A percentile compares a stretch with the other conserved stretches of the same genome.
Conservation (phyloP, 2,329 filamentous ascomycete species). For the Colletotrichum nymphaeae region DNA sequence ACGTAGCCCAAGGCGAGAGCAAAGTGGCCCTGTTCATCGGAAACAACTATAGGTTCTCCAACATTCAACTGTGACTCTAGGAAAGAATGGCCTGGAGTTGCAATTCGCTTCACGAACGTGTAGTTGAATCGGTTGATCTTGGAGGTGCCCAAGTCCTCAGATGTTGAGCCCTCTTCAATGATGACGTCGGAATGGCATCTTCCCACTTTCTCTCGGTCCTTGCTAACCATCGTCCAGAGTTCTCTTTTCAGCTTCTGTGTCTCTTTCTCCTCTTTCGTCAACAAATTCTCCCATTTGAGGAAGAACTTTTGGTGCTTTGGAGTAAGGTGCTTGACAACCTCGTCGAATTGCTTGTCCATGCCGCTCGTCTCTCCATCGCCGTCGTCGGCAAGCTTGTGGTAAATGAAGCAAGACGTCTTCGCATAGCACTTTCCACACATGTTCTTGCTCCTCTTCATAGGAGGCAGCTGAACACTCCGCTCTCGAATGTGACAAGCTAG, state of each 20-base stretch:
- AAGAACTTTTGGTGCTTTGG: conserved; percentile 85
- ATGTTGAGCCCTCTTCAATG: conserved; percentile 80
- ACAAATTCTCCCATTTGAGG: conserved; percentile 90
- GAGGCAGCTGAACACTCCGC: conserved; percentile 81
- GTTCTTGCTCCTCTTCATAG: conserved; percentile 85
- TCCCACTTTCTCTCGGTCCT: conserved; percentile 86
- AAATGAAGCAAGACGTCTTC: conserved; percentile 90
- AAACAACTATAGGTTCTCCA: conserved; percentile 95
- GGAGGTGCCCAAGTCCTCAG: conserved; percentile 74
- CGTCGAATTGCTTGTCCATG: conserved; percentile 83
- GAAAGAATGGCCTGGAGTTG: conserved; percentile 79
- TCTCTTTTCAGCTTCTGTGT: conserved; percentile 88
- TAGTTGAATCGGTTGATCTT: conserved; percentile 96
- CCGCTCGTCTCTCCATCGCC: conserved; percentile 86
- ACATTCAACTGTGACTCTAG: conserved; percentile 87
- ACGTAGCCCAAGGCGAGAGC: conserved; percentile 94
- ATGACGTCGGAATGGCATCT: conserved; percentile 91
- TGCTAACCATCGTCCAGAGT: conserved; percentile 95
- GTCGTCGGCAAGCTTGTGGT: conserved; percentile 89
- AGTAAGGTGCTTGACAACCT: conserved; percentile 82
- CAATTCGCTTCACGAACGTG: conserved; percentile 79
- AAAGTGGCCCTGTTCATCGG: conserved; percentile 94
- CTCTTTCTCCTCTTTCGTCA: conserved; percentile 95
- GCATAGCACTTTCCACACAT: conserved; percentile 91
- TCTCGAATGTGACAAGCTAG: conserved; percentile 88